Conservation (phyloP, 768 basidiomycete species). For the Podaxis rugospora region DNA sequence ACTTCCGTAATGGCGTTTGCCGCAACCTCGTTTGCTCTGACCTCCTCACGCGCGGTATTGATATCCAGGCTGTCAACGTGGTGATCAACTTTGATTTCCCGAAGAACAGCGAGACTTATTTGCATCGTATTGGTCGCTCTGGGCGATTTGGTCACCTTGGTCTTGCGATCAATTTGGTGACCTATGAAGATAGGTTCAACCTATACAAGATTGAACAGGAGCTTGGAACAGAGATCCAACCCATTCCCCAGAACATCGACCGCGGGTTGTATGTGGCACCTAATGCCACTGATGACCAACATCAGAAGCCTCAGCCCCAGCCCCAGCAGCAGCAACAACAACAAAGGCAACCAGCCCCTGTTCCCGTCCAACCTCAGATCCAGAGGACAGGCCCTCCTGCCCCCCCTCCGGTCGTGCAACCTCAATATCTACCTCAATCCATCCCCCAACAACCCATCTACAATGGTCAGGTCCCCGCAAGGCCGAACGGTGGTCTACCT, state of each 20-base stretch:
- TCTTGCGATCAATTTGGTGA: slow-evolving; percentile 95
- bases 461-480: slow-evolving; percentile 16
- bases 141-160: slow-evolving; percentile 97
- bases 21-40: slow-evolving; percentile 98
- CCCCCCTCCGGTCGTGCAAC: neutral
- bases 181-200: slow-evolving; percentile 97
- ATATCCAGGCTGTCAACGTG: slow-evolving; percentile 99
- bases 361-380: slow-evolving; percentile 9
- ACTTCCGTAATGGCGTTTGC: slow-evolving; percentile 98
- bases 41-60: slow-evolving; percentile 97
- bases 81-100: slow-evolving; percentile 99
- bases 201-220: slow-evolving; percentile 98
- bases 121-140: slow-evolving; percentile 96
- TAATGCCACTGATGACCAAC: slow-evolving; percentile 38
- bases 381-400: slow-evolving; percentile 8
- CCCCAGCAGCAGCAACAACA: slow-evolving; percentile 14
- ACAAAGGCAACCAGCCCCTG: slow-evolving; percentile 19
- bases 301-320: slow-evolving; percentile 28
- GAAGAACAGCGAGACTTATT: slow-evolving; percentile 97
- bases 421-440: slow-evolving; percentile 15
- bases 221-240: slow-evolving; percentile 95
- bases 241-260: slow-evolving; percentile 91
- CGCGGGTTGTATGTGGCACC: slow-evolving; percentile 92
- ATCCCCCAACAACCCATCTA: slow-evolving; percentile 10
- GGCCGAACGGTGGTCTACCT: slow-evolving; percentile 15